A percentile compares a stretch with the other conserved stretches of the same genome.
These are phyloP conservation scores for Penicillium malachiteum DNA, from an alignment of 495 filamentous ascomycete genomes.

Conservation along the genomic window DNA sequence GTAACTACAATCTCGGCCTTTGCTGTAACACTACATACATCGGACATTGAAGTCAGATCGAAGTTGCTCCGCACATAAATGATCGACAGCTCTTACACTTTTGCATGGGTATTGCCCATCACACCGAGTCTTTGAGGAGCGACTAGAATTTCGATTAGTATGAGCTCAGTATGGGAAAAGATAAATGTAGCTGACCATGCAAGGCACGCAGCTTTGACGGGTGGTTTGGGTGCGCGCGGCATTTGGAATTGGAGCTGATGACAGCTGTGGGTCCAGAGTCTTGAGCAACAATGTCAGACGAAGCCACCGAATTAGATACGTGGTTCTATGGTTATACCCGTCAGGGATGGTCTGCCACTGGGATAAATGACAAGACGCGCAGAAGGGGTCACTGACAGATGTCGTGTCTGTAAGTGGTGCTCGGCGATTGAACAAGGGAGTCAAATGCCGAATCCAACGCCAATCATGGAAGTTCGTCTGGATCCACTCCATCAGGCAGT, in stretches of 20 bases:
- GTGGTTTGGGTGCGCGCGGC: conserved; percentile 29
- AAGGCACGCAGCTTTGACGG: conserved; percentile 53
- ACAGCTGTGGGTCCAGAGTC: too few relatives aligned
- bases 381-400: background rate
- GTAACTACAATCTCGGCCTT: conserved; percentile 45
- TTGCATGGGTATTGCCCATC: conserved; percentile 48
- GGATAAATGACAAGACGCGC: background rate
- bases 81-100: conserved; percentile 11
- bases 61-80: background rate
- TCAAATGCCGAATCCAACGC: conserved; percentile 9
- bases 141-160: conserved; percentile 27
- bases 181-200: conserved; percentile 38
- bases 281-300: too few relatives aligned
- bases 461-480: background rate
- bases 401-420: background rate
- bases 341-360: background rate
- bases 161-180: background rate
- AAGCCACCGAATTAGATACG: background rate
- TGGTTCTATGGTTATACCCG: background rate
- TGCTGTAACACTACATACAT: conserved; percentile 41
- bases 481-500: too few relatives aligned
- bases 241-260: background rate
- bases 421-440: conserved; percentile 9
- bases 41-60: background rate
- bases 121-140: conserved; percentile 51